phyloP scores from a whole-genome alignment of 805 yeast species.

The Cyberlindnera galapagoensis region DNA sequence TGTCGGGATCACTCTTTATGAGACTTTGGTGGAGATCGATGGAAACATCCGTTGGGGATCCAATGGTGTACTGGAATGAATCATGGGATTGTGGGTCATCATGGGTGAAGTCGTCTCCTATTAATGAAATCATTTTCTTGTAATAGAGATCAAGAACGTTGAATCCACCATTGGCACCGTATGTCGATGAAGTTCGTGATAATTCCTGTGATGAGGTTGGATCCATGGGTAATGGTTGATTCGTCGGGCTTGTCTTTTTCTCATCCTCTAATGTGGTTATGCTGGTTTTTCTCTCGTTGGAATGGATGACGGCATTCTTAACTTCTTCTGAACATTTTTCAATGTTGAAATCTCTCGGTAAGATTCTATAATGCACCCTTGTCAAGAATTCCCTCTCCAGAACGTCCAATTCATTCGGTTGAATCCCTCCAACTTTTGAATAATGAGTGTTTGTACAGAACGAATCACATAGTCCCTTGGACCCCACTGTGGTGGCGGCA shows the following conservation, averaged over 20 bases:
- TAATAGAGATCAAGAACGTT: slow-evolving; percentile 44
- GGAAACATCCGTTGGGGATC: not conserved
- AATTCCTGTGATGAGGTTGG: no score
- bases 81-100: slow-evolving; percentile 9
- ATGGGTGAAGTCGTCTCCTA: slow-evolving; percentile 29
- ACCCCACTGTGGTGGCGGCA: slow-evolving; percentile 86
- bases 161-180: slow-evolving; percentile 29
- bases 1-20: slow-evolving; percentile 25
- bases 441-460: slow-evolving; percentile 92
- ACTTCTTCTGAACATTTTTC: slow-evolving; percentile 33
- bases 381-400: slow-evolving; percentile 82
- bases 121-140: slow-evolving; percentile 40
- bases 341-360: slow-evolving; percentile 44
- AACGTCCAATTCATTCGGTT: slow-evolving; percentile 73
- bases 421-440: slow-evolving; percentile 94
- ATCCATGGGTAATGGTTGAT: not conserved
- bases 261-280: slow-evolving; percentile 13
- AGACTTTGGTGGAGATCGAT: slow-evolving; percentile 6
- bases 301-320: slow-evolving; percentile 4
- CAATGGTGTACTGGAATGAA: slow-evolving; percentile 1
- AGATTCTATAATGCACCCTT: slow-evolving; percentile 71
- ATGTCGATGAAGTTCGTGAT: slow-evolving; percentile 9
- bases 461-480: slow-evolving; percentile 88
- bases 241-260: not conserved
- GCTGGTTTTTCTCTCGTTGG: slow-evolving; percentile 15